phyloP scores from a whole-genome alignment of 192 early-diverging fungal genomes.

The Coemansia sp. region DNA sequence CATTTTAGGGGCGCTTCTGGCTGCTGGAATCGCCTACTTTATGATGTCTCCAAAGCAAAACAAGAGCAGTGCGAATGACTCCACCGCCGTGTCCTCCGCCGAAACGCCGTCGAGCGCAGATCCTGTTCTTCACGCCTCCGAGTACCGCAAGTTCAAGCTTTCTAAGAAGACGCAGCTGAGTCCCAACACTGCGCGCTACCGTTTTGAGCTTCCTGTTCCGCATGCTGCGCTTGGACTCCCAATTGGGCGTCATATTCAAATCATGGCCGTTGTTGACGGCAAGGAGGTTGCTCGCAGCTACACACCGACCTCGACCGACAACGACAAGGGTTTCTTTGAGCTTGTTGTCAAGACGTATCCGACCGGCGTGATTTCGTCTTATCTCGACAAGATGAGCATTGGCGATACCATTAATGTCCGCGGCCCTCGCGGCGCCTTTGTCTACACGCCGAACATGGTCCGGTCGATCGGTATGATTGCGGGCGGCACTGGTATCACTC shows the following conservation, averaged over 20 bases:
- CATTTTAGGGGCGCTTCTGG: conserved; percentile 33
- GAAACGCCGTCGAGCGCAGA: conserved; percentile 11
- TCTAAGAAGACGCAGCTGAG: conserved; percentile 75
- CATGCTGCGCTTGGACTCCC: conserved; percentile 80
- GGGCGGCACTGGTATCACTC: conserved; percentile 94
- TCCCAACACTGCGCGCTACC: conserved; percentile 89
- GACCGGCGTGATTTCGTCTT: conserved; percentile 77
- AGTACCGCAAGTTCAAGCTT: conserved; percentile 77
- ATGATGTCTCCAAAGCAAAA: conserved; percentile 9
- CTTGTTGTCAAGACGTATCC: conserved; percentile 92
- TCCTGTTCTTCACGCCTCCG: conserved; percentile 65
- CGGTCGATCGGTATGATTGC: conserved; percentile 88
- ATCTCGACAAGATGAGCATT: conserved; percentile 65
- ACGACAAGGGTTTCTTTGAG: conserved; percentile 86
- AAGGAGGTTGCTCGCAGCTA: conserved; percentile 86
- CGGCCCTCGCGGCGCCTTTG: conserved; percentile 90
- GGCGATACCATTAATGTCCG: conserved; percentile 76
- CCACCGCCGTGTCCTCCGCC: not conserved
- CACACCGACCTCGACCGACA: conserved; percentile 85
- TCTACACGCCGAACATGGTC: conserved; percentile 80
- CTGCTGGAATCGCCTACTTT: conserved; percentile 43
- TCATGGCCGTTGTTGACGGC: conserved; percentile 81
- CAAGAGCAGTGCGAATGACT: conserved; percentile 5
- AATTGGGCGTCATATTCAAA: conserved; percentile 90
- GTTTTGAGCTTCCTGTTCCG: conserved; percentile 74